Evolutionary conservation across 352 stramenopile genomes (phyloP), one percentile per base, ranked within the genome.

Genomic region (Phytophthora foliorum): DNA sequence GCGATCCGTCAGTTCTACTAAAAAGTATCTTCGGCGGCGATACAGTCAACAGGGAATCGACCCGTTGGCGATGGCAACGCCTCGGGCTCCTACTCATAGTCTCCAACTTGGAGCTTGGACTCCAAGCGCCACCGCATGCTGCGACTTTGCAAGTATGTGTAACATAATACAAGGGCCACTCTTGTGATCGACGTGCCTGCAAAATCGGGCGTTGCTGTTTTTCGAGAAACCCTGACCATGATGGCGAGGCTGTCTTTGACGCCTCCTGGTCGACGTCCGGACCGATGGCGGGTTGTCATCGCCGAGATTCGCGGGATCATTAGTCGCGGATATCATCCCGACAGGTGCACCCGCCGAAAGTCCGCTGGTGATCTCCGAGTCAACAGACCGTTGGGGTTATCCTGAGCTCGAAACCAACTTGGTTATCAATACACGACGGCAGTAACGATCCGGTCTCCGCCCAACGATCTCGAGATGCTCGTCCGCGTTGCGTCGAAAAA

Each of bases 281-380:
- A 67, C 49, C 52, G 61, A 73, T 75, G 55, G 59, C 53, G 59
- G 54, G 54, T 50, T 74, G 59, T 67, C 64, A 75, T 60, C 60
- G 39, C 31, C 6, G 16, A 25, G 55, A 27, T 72, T 71, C 48
- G 45, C 24, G 34, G 22, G 56, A 66, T 66, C 41, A 38, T 39
- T 57, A 66, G 63, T 68, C 57, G 57, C 46, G 22, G 63, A 11
- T 45, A 45, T 41, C 58, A 36, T 32, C 66, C 58, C 59, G 69
- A 60, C 54, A 70, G 54, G 14, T 49, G 44, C 19, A 53, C 27
- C 29, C 1, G 29, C 5, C 21, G 44, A 38, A n/a, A 25, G 11
- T 39, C 14, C 14, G 46, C 46, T 34, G 4, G 29, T 34, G 29
- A 34, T 34, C 16, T 31, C 17, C 24, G 21, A 22, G 36, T 41